Evolutionary conservation across 208 protist species (phyloP).

Genomic region (Entamoeba dispar): DNA sequence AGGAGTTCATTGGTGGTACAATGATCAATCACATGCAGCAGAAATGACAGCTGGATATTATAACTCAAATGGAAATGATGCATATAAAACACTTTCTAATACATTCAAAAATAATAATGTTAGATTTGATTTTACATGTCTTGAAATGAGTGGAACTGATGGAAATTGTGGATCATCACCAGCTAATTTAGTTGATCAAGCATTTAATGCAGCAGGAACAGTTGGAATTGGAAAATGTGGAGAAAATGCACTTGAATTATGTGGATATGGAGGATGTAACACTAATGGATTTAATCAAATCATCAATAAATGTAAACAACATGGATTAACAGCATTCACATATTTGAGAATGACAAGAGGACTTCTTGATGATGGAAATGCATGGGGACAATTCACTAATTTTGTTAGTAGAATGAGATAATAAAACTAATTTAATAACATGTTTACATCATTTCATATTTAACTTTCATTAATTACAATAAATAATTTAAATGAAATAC

Average conservation of each 20-base stretch:
- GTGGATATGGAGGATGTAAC: background rate
- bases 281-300: background rate
- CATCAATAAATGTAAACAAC: background rate
- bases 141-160: too few species aligned
- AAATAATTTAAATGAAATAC: too few species aligned
- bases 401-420: background rate
- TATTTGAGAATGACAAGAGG: background rate
- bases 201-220: background rate
- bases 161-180: background rate
- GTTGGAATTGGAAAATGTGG: background rate
- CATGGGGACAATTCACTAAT: background rate
- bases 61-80: too few species aligned
- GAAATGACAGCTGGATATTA: too few species aligned
- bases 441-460: too few species aligned
- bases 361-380: background rate
- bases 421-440: too few species aligned
- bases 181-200: background rate
- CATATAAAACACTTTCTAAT: too few species aligned
- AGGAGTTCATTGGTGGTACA: constrained; percentile 49
- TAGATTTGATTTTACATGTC: too few species aligned
- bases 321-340: background rate
- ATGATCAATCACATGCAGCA: constrained; percentile 33
- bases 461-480: too few species aligned
- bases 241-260: too few species aligned
- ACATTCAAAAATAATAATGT: too few species aligned